phyloP scores from a whole-genome alignment of 78 protist species.

The Thecamonas trahens region DNA sequence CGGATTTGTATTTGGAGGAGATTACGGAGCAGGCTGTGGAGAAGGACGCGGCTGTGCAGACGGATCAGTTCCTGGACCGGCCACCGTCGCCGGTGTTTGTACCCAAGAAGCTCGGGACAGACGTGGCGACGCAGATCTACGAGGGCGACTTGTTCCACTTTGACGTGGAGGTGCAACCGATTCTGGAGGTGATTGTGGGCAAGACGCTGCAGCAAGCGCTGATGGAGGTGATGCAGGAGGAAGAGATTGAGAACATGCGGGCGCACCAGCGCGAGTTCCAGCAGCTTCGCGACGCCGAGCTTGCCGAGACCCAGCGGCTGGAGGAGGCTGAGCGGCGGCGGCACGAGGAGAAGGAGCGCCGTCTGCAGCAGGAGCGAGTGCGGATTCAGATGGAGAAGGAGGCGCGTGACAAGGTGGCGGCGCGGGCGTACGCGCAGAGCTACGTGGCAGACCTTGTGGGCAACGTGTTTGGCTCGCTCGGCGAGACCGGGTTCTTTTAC shows the following conservation, averaged over 20 bases:
- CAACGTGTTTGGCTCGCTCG: conserved; percentile 31
- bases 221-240: conserved; percentile 82
- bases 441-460: conserved; percentile 24
- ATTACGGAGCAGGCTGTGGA: conserved; percentile 16
- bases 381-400: conserved; percentile 1
- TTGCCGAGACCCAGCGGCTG: conserved; percentile 59
- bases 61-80: conserved; percentile 65
- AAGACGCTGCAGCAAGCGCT: conserved; percentile 76
- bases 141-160: conserved; percentile 82
- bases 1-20: conserved; percentile 58
- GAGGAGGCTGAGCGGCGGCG: conserved; percentile 71
- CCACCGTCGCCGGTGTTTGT: conserved; percentile 61
- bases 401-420: conserved; percentile 29
- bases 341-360: conserved; percentile 62
- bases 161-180: conserved; percentile 81
- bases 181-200: conserved; percentile 77
- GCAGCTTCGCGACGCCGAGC: conserved; percentile 47
- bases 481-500: conserved; percentile 51
- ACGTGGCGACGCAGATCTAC: conserved; percentile 58
- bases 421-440: conserved; percentile 31
- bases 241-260: conserved; percentile 64
- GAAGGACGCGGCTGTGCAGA: conserved; percentile 54
- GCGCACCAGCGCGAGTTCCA: conserved; percentile 47
- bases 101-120: conserved; percentile 60
- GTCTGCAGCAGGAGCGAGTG: conserved; percentile 22